Evolutionary conservation across 331 rosid genomes (phyloP).

Genomic region (Quercus phellos): DNA sequence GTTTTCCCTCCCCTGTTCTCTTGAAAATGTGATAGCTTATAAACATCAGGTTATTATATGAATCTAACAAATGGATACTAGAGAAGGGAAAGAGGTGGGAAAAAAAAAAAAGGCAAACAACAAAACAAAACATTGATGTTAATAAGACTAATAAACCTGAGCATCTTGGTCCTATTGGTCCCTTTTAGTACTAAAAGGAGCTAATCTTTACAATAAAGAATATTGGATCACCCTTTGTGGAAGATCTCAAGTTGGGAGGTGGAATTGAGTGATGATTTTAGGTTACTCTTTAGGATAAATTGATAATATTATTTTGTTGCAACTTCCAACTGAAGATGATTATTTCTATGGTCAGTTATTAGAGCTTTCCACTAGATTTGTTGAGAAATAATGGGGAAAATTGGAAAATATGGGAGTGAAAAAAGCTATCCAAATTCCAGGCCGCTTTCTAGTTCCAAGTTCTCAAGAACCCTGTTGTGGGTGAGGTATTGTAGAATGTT

Average conservation of each 20-base stretch:
- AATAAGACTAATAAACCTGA: not conserved
- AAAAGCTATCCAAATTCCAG: not conserved
- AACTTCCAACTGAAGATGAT: not conserved
- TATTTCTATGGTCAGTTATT: not conserved
- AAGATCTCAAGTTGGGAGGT: not conserved
- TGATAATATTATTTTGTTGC: not conserved
- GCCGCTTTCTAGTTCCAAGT: not conserved
- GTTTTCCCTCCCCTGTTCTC: constrained; percentile 22
- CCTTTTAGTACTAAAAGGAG: not conserved
- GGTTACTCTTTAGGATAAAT: not conserved
- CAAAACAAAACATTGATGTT: not conserved
- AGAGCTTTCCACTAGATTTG: not conserved
- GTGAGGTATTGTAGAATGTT: not conserved
- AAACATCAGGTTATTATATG: not conserved
- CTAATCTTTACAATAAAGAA: not conserved
- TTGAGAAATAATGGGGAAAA: not conserved
- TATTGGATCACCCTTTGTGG: not conserved
- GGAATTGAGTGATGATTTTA: not conserved
- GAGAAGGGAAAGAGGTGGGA: not conserved
- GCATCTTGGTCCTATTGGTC: not conserved
- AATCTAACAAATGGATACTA: not conserved
- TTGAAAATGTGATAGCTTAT: not conserved
- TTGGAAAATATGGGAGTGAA: not conserved
- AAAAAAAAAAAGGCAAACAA: not conserved
- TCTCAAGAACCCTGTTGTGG: not conserved